Percentiles rank a stretch among this genome's conserved stretches.
Conservation (phyloP, 805 yeast genomes). For the Myxozyma neglecta region DNA sequence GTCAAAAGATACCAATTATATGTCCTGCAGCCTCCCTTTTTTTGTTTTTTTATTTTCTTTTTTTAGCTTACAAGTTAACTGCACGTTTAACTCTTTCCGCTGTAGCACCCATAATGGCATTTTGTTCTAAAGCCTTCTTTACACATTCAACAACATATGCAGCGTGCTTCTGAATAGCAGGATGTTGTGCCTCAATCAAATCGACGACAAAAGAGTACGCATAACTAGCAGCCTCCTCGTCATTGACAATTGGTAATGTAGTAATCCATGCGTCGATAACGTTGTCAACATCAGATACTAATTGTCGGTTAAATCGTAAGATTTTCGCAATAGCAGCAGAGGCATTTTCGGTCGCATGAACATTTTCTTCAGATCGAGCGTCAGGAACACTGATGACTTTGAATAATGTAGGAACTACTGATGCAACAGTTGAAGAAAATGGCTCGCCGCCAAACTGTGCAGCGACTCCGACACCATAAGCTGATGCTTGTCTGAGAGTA, state of each 20-base stretch:
- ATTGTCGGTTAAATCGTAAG: conserved; percentile 50
- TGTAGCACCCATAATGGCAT: conserved; percentile 26
- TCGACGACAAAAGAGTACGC: conserved; percentile 74
- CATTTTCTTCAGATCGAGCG: conserved; percentile 79
- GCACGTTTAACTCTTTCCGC: conserved; percentile 31
- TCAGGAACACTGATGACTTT: conserved; percentile 74
- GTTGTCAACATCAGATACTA: conserved; percentile 55
- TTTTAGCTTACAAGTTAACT: conserved; percentile 6
- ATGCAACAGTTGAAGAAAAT: conserved; percentile 62
- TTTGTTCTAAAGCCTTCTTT: conserved; percentile 23
- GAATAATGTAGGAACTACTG: conserved; percentile 72
- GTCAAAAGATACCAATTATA: neutral
- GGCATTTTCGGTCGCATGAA: conserved; percentile 84
- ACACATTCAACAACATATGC: conserved; percentile 39
- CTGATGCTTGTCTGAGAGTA: conserved; percentile 77
- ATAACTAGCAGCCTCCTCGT: conserved; percentile 84
- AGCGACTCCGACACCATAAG: conserved; percentile 79
- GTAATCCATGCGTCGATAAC: conserved; percentile 75
- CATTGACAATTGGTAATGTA: conserved; percentile 77
- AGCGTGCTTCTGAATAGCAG: conserved; percentile 53
- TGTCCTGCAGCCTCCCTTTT: no score
- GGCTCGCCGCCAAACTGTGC: conserved; percentile 74
- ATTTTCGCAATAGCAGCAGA: conserved; percentile 82
- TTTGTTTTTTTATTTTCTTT: no score
- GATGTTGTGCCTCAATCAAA: conserved; percentile 66